These are phyloP conservation scores for Leonotis leonurus DNA, from an alignment of 257 asterid genomes.

Conservation along the genomic window DNA sequence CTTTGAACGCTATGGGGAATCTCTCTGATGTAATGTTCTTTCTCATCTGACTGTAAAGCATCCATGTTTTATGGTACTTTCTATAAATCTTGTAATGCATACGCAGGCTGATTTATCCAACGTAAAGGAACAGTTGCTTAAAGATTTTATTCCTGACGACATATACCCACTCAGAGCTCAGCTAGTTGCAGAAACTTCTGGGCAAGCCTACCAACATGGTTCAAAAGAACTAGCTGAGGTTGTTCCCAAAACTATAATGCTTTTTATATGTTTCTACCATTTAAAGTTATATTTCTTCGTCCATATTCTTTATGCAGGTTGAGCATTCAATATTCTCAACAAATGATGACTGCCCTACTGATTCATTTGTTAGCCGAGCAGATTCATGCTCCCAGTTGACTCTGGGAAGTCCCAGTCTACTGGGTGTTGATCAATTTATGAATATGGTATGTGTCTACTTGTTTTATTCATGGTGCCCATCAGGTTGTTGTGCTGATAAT, in stretches of 20 bases:
- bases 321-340: conserved; percentile 31
- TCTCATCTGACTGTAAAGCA: background rate
- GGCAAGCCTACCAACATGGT: conserved; percentile 33
- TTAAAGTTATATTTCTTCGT: conserved; percentile 13
- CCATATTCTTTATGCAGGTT: conserved; percentile 26
- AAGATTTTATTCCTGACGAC: conserved; percentile 71
- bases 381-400: conserved; percentile 45
- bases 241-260: conserved; percentile 16
- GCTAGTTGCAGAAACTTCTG: conserved; percentile 39
- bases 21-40: conserved; percentile 35
- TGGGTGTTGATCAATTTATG: conserved; percentile 60
- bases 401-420: conserved; percentile 42
- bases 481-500: background rate
- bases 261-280: conserved; percentile 10
- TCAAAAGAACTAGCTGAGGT: conserved; percentile 44
- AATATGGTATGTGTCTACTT: conserved; percentile 45
- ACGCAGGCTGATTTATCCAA: conserved; percentile 44
- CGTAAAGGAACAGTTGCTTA: conserved; percentile 53
- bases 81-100: conserved; percentile 12
- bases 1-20: conserved; percentile 43
- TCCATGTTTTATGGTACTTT: background rate
- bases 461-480: background rate
- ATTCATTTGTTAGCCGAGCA: conserved; percentile 38
- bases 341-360: conserved; percentile 52
- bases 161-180: conserved; percentile 60